Percentiles rank a stretch among this genome's conserved stretches.
These are phyloP conservation scores for Solanum hybrid DNA, from an alignment of 305 asterid genomes.

Conservation along the genomic window DNA sequence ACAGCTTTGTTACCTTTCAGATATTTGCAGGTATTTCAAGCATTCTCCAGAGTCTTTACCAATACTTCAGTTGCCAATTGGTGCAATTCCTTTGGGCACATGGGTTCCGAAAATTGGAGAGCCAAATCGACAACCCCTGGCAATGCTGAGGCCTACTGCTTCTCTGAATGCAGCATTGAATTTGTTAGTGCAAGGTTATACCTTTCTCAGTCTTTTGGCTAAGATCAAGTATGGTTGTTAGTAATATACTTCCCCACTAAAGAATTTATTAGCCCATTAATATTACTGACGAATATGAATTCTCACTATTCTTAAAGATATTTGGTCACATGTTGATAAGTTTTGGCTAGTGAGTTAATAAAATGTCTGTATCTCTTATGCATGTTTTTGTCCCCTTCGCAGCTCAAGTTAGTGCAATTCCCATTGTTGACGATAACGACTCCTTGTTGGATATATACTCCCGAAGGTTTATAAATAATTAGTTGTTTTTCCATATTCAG, in stretches of 20 bases:
- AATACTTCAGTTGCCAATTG: conserved; percentile 61
- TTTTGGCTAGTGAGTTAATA: neutral
- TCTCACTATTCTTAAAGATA: neutral
- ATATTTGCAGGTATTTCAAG: conserved; percentile 73
- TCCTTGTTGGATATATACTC: conserved; percentile 78
- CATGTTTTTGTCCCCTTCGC: conserved; percentile 20
- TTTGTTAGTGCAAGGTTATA: conserved; percentile 74
- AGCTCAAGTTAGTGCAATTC: conserved; percentile 90
- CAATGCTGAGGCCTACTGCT: conserved; percentile 72
- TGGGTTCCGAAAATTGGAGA: conserved; percentile 88
- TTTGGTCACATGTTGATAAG: neutral
- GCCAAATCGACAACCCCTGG: conserved; percentile 63
- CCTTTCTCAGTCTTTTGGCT: neutral
- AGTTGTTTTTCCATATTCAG: neutral
- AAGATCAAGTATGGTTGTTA: neutral
- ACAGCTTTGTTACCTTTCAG: conserved; percentile 35
- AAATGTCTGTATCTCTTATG: neutral
- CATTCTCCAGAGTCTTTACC: conserved; percentile 72
- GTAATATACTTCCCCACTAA: neutral
- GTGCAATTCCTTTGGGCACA: conserved; percentile 64
- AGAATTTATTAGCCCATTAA: neutral
- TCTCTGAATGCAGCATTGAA: conserved; percentile 67
- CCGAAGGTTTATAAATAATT: conserved; percentile 51
- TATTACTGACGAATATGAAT: neutral
- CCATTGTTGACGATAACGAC: conserved; percentile 86